Conservation (phyloP, 495 filamentous ascomycete species). For the Penicillium chermesinum region DNA sequence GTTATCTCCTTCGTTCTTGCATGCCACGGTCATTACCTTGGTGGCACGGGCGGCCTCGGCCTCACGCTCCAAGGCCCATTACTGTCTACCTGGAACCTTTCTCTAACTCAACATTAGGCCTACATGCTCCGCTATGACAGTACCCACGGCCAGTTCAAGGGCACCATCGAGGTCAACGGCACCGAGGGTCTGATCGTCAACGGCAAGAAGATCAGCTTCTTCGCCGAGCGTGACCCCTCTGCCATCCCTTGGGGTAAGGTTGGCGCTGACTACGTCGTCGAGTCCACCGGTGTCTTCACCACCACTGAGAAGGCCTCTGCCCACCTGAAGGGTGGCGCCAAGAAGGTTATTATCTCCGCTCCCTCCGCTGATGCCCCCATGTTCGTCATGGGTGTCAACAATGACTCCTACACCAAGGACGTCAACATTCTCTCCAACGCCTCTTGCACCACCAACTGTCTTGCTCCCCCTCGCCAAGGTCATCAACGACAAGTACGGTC, state of each 20-base stretch:
- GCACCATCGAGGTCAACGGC: slow-evolving; percentile 62
- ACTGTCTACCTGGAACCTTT: too few species aligned
- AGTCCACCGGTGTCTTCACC: slow-evolving; percentile 99
- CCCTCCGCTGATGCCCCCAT: slow-evolving; percentile 98
- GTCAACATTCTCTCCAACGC: slow-evolving; percentile 96
- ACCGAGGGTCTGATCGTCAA: slow-evolving; percentile 80
- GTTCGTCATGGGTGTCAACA: slow-evolving; percentile 99
- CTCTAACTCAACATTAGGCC: too few species aligned
- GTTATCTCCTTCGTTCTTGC: background rate
- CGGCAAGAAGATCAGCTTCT: slow-evolving; percentile 95
- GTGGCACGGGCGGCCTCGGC: too few species aligned
- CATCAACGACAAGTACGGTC: slow-evolving; percentile 93
- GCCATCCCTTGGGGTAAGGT: slow-evolving; percentile 87
- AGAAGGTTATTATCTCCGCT: slow-evolving; percentile 99
- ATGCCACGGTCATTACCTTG: too few species aligned
- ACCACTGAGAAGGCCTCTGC: slow-evolving; percentile 91
- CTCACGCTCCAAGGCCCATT: background rate
- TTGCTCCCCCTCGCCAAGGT: slow-evolving; percentile 99
- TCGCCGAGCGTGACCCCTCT: slow-evolving; percentile 85
- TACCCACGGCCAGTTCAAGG: slow-evolving; percentile 95
- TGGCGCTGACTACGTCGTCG: slow-evolving; percentile 92
- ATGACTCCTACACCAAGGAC: slow-evolving; percentile 82
- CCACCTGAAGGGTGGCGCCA: slow-evolving; percentile 97
- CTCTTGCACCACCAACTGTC: slow-evolving; percentile 99
- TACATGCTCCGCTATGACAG: slow-evolving; percentile 99